Conservation (phyloP, 2,329 filamentous ascomycete species). For the Teratosphaeria epicoccoides region DNA sequence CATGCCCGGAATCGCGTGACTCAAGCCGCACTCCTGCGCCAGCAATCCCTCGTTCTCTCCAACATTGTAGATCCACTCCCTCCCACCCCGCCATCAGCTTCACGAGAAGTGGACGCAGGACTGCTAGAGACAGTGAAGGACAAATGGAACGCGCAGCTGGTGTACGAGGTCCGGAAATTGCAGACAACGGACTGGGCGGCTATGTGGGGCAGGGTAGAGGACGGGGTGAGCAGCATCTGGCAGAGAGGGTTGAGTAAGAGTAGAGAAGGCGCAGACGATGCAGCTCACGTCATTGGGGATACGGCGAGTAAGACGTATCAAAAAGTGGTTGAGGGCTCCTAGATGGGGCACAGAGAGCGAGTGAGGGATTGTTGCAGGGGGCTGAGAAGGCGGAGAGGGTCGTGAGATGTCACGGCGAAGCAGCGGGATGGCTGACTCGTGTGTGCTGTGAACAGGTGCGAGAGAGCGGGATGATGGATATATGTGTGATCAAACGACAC, state of each 20-base stretch:
- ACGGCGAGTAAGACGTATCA: neutral
- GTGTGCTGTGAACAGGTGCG: neutral
- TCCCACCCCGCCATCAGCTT: conserved; percentile 28
- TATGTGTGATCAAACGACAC: neutral
- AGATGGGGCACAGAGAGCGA: neutral
- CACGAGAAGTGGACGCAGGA: conserved; percentile 31
- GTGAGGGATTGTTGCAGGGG: neutral
- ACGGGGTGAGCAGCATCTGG: conserved; percentile 27
- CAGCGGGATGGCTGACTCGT: neutral
- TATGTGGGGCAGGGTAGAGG: conserved; percentile 31
- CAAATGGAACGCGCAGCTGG: conserved; percentile 39
- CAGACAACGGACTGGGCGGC: conserved; percentile 38
- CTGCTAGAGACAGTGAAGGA: conserved; percentile 39
- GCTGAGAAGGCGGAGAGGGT: neutral
- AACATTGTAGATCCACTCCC: conserved; percentile 35
- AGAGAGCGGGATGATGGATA: neutral
- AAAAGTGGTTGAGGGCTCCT: neutral
- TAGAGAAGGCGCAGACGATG: neutral
- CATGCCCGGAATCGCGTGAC: conserved; percentile 38
- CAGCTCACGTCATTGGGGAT: neutral
- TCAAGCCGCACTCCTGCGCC: conserved; percentile 36
- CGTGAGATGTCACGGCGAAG: neutral
- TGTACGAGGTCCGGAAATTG: conserved; percentile 32
- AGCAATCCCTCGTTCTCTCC: conserved; percentile 35
- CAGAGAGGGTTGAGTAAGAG: conserved; percentile 4